Base-by-base conservation (phyloP, 2,329 filamentous ascomycete species). In the Simplicillium sp. region DNA sequence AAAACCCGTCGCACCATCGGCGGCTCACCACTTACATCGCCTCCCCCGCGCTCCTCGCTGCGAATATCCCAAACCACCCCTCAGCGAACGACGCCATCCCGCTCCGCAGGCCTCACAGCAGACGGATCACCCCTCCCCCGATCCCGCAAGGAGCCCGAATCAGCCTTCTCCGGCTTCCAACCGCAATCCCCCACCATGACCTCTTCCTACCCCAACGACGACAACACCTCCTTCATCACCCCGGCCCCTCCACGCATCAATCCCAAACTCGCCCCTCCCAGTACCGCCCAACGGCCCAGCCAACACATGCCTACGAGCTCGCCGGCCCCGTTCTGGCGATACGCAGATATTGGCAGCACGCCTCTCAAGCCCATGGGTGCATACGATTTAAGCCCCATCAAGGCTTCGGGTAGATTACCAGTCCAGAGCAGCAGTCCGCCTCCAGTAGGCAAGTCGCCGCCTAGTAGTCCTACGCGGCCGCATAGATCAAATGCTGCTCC, bases 291-390 rank as follows among this genome's bases (percentile, higher is more conserved):
- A 55, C 72, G 85, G 41, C 87, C 87, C 9, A 89, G 84, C 54
- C 84, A 88, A 54, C 86, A 87, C 58, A 87, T 90, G 75, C 84
- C 86, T 29, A 88, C 87, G 36, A 87, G 82, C 50, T 88, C 84
- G 28, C 87, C 87, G 0, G 87, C 87, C 1, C 85, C 86, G 0
- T 92, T 94, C 60, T 94, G 87, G 87, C 88, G 86, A 58, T 92
- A 85, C 59, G 80, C 84, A 33, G 84, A 88, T 48, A 75, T 87
- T 44, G 75, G 77, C 18, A 86, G 80, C 59, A 89, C 84, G 2
- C 85, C 85, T 2, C 66, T 84, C 40, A 68, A 68, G 50, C 62
- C 67, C 12, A 50, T 61, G 4, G 52, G 59, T 1, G 58, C 64
- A 4, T 77, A 75, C 42, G 77, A 82, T 45, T 56, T 72, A 33